These are phyloP conservation scores for Rhododendron ferrugineum DNA, from an alignment of 148 eudicot genomes.

Conservation along the genomic window DNA sequence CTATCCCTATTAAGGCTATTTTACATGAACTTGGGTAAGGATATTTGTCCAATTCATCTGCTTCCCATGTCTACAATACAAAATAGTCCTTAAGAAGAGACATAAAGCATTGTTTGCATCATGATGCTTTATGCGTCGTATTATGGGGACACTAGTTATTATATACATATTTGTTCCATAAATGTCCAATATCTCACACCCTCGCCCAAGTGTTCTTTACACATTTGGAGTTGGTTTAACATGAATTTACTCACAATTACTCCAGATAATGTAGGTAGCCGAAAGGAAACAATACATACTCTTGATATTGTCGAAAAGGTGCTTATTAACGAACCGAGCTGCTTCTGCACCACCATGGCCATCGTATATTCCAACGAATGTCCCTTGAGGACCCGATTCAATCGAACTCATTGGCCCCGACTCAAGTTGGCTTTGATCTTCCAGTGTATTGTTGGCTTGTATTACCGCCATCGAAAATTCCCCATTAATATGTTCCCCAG, in stretches of 20 bases:
- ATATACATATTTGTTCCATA: neutral
- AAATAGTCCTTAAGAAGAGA: neutral
- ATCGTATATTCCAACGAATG: slow-evolving; percentile 78
- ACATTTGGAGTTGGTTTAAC: neutral
- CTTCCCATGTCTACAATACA: neutral
- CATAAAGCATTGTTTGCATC: neutral
- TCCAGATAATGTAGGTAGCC: neutral
- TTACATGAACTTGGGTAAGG: neutral
- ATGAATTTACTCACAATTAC: neutral
- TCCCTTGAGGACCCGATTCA: slow-evolving; percentile 57
- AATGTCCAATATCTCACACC: neutral
- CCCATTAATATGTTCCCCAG: slow-evolving; percentile 66
- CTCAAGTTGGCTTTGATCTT: slow-evolving; percentile 73
- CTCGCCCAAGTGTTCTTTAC: neutral
- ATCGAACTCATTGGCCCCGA: slow-evolving; percentile 60
- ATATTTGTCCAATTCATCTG: neutral
- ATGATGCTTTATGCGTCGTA: neutral
- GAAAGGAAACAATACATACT: slow-evolving; percentile 29
- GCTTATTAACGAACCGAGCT: slow-evolving; percentile 46
- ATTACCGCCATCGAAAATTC: slow-evolving; percentile 79
- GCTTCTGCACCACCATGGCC: slow-evolving; percentile 91
- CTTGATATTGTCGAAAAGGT: slow-evolving; percentile 52
- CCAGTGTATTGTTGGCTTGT: slow-evolving; percentile 68
- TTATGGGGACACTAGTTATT: neutral
- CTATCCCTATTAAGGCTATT: neutral